Percentiles rank a stretch among this genome's conserved stretches.
Conservation (phyloP, 768 basidiomycete genomes). For the Clavaria fumosa region DNA sequence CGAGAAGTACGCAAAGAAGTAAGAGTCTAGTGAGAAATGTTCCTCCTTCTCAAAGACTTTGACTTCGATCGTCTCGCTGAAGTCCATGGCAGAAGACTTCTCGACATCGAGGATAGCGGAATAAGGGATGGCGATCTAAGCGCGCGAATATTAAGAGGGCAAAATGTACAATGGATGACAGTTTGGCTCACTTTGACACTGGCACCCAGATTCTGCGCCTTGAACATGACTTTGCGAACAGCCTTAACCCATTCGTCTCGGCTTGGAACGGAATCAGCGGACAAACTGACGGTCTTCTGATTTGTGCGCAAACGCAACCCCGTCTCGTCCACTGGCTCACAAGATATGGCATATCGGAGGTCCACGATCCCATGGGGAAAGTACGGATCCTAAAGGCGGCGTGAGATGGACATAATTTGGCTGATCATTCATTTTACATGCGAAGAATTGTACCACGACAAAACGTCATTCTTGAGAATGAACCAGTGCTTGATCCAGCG, state of each 20-base stretch:
- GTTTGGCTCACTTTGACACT: conserved; percentile 60
- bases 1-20: conserved; percentile 92
- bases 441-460: conserved; percentile 94
- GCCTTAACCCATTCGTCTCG: conserved; percentile 95
- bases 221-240: conserved; percentile 87
- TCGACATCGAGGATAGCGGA: conserved; percentile 82
- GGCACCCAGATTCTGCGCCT: conserved; percentile 91
- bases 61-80: conserved; percentile 91
- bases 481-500: conserved; percentile 96
- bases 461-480: conserved; percentile 84
- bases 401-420: conserved; percentile 1
- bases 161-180: neutral
- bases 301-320: conserved; percentile 76
- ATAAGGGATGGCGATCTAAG: conserved; percentile 90
- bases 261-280: conserved; percentile 68
- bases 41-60: conserved; percentile 79
- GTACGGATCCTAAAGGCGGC: conserved; percentile 67
- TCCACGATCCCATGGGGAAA: conserved; percentile 96
- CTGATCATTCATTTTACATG: conserved; percentile 35
- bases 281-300: conserved; percentile 55
- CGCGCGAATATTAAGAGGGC: conserved; percentile 4
- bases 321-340: conserved; percentile 64
- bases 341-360: conserved; percentile 81
- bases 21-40: conserved; percentile 66
- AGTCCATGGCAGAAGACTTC: conserved; percentile 78